Percentiles rank a stretch among this genome's conserved stretches.
phyloP scores from a whole-genome alignment of 352 stramenopile species.

The Globisporangium recalcitrans region DNA sequence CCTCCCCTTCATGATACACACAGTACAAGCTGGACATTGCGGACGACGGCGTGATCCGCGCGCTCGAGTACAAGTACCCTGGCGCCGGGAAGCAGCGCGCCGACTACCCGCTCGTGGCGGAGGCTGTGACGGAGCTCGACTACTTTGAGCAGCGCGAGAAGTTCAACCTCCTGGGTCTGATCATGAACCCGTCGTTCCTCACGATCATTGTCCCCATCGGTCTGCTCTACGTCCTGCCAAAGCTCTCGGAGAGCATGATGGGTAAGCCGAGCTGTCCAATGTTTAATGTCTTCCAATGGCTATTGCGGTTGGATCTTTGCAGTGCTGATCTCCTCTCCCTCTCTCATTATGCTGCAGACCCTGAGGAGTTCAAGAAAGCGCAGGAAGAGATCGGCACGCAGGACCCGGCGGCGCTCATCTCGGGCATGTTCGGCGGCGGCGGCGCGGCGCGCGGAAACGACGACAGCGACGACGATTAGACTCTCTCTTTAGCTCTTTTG shows the following conservation, averaged over 20 bases:
- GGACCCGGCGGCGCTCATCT: conserved; percentile 62
- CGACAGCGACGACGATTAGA: conserved; percentile 72
- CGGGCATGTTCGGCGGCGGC: conserved; percentile 68
- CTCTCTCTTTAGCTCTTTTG: conserved; percentile 9
- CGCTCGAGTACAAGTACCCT: conserved; percentile 77
- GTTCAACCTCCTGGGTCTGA: conserved; percentile 66
- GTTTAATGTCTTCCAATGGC: not conserved
- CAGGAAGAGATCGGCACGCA: conserved; percentile 77
- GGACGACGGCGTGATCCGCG: conserved; percentile 13
- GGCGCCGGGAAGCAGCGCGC: conserved; percentile 56
- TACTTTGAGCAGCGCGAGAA: conserved; percentile 86
- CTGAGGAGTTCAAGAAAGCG: conserved; percentile 83
- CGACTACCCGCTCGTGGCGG: conserved; percentile 55
- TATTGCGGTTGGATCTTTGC: not conserved
- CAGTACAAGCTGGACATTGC: conserved; percentile 12
- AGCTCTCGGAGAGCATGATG: conserved; percentile 76
- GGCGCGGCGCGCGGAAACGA: conserved; percentile 29
- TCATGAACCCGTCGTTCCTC: conserved; percentile 82
- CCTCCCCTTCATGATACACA: no score
- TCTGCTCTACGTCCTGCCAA: conserved; percentile 74
- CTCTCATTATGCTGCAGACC: conserved; percentile 32
- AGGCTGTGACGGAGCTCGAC: conserved; percentile 62
- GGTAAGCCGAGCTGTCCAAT: conserved; percentile 24
- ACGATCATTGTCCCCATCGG: conserved; percentile 72
- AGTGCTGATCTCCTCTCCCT: not conserved